Evolutionary conservation across 805 yeast genomes (phyloP), one percentile per base, ranked within the genome.

Genomic region (Cyberlindnera xishuangbannaensis): DNA sequence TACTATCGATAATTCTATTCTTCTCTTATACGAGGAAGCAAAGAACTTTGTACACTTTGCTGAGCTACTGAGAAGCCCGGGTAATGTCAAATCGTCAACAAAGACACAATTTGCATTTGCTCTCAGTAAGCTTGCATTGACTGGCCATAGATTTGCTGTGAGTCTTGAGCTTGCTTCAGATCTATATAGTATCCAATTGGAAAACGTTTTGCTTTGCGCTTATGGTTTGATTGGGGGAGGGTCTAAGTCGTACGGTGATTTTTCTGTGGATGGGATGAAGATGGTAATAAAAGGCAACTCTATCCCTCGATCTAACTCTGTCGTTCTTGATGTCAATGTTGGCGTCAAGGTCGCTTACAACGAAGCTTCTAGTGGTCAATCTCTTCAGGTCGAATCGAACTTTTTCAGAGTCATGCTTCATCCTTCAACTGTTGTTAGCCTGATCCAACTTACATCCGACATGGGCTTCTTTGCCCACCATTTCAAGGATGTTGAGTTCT

Each of bases 391-490:
- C 1, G 76, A 69, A 33, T 76, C 84, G 4, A 67, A 73, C 5
- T 70, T 71, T 46, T 73, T 75, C 32, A 64, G 87, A 26, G 43
- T 79, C 4, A 72, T 77, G 38, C 50, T 81, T 22, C 73, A 76
- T 33, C 76, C 85, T 0, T 59, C 61, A 7, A 62, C 72, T 0
- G 39, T 76, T 6, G 59, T 69, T 7, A 60, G 61, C 28, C 25
- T 48, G 20, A 17, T 42, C 7, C 47, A 43, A 13, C 27, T 48
- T 10, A 18, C 33, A 3, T 29, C 36, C 13, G 47, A 42, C 23
- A 16, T 39, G 5, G 25, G 28, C 3, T 31, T 32, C 15, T 13
- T 40, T 14, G 11, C 30, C 5, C 14, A 27, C 2, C 10, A 25
- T 34, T 25, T 12, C 23, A 24, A 11, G 18, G 33, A 28, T 18